Base-by-base conservation (phyloP, 495 filamentous ascomycete genomes). In the Schizothecium vesticola region DNA sequence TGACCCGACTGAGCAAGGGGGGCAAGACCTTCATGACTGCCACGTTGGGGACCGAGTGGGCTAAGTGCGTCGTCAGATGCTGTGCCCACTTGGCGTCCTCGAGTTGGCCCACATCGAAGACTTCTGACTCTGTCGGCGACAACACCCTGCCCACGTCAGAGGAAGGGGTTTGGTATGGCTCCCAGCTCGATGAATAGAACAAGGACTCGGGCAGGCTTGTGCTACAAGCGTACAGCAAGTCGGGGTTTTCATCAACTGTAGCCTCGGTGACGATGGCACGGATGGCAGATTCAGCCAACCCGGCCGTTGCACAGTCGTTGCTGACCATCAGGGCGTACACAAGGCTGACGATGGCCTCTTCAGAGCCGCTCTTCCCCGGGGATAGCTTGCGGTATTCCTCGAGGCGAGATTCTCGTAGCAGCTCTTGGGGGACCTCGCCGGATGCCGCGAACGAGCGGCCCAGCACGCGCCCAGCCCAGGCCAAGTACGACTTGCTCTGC, bases 381-480 rank as follows among this genome's bases (percentile, higher is more conserved):
- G 82, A 72, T 12, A 81, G 65, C 61, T 81, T 77, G 61, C 77
- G 81, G 68, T 86, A 83, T 59, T 83, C 75, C 24, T 81, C 75
- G 10, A 89, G 76, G 16, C 78, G 81, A 26, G 84, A 86, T 67
- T 91, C 89, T 13, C 82, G 82, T 1, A 87, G 75, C 66, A 91
- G 79, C 55, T 85, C 83, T 61, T 75, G 75, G 31, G 86, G 85
- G 23, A 91, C 84, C 67, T 86, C 79, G 21, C 92, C 92, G 61
- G 88, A 91, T 4, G 90, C 84, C 58, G 90, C 88, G 78, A 93
- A 98, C 0, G 92, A 89, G 71, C 92, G 86, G 22, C 95, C 95
- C 24, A 99, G 82, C 19, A 93, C 90, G 64, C 88, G 86, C 8
- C 90, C 93, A 55, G 90, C 91, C 95, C 95, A 99, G 4, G 91